A percentile compares a stretch with the other conserved stretches of the same genome.
Conservation (phyloP, 1,139 yeast species). For the Debaryomyces singareniensis region DNA sequence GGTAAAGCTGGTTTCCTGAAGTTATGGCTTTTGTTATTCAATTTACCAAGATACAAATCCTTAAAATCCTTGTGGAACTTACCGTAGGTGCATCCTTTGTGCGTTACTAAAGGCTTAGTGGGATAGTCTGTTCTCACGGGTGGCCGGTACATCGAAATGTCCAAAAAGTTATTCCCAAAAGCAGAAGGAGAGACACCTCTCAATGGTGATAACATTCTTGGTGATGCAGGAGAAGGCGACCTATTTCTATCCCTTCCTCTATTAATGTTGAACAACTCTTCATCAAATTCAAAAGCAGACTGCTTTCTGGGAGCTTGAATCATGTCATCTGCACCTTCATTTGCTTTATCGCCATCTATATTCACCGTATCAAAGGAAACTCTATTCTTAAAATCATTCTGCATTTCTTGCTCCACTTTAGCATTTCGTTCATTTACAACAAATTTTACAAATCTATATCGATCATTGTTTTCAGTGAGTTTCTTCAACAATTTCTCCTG, state of each 20-base stretch:
- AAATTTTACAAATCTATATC: constrained; percentile 17
- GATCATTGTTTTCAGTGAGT: constrained; percentile 13
- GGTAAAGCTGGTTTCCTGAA: constrained; percentile 36
- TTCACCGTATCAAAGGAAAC: constrained; percentile 20
- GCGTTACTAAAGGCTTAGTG: constrained; percentile 45
- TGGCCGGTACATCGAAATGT: constrained; percentile 6
- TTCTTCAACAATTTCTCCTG: constrained; percentile 18
- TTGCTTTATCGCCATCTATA: constrained; percentile 7
- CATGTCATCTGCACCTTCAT: constrained; percentile 4
- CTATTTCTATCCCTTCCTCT: constrained; percentile 12
- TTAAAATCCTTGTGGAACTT: constrained; percentile 40
- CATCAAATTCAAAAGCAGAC: constrained; percentile 1
- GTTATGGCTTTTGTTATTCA: constrained; percentile 16
- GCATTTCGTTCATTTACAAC: constrained; percentile 9
- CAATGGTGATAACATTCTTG: constrained; percentile 1
- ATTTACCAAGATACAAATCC: constrained; percentile 25
- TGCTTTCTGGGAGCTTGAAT: neutral
- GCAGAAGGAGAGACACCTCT: constrained; percentile 3
- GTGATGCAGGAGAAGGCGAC: constrained; percentile 12
- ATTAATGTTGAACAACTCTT: constrained; percentile 2
- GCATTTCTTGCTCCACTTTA: constrained; percentile 7
- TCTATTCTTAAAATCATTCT: constrained; percentile 11
- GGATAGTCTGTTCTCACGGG: constrained; percentile 27
- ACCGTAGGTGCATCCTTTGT: constrained; percentile 45
- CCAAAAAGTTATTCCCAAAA: constrained; percentile 8